Evolutionary conservation across 1,284 basidiomycete species (phyloP), one percentile per base, ranked within the genome.

Genomic region (Neotropicomus parvogracilis): DNA sequence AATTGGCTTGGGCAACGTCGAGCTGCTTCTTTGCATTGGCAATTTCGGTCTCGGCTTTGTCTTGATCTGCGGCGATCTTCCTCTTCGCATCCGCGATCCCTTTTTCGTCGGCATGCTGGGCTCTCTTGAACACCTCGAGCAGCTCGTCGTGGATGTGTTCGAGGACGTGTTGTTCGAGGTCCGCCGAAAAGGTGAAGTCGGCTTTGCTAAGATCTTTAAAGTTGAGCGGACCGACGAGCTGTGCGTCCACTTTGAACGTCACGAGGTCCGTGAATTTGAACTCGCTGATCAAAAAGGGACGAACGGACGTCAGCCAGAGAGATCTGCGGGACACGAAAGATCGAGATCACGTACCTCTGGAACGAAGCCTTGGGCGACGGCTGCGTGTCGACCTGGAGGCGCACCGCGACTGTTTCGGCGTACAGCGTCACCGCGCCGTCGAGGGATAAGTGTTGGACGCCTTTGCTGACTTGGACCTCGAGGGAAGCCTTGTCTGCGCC

Each of bases 141-240:
- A 46, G 1, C 17, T 53, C 51, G 17, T 48, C 50, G n/a, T 32
- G 50, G 6, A 53, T 43, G 24, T 53, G 43, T 27, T 44, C 44
- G 6, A 53, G 50, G 14, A 47, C n/a, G n/a, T 52, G 51, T 20
- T 46, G 44, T 24, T 52, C 32, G 35, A 53, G 44, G 49, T 53
- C 33, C 2, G 36, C 51, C 19, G 11, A 26, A 6, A 52, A 45
- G 7, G 2, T 26, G 13, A 52, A 52, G 43, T 53, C 44, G 3
- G 44, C 40, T 5, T 40, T 46, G 4, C 28, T 21, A 36, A 53
- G 43, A 13, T 53, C 40, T 19, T 53, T 46, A 14, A 46, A 39
- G 35, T 42, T 13, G 8, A 40, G 7, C 11, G 10, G 17, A 6
- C 50, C 44, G 28, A 47, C 48, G 17, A 53, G 24, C 27, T 6